Evolutionary conservation across 2,329 filamentous ascomycete genomes (phyloP), one percentile per base, ranked within the genome.

Genomic region (Didymella segeticola): DNA sequence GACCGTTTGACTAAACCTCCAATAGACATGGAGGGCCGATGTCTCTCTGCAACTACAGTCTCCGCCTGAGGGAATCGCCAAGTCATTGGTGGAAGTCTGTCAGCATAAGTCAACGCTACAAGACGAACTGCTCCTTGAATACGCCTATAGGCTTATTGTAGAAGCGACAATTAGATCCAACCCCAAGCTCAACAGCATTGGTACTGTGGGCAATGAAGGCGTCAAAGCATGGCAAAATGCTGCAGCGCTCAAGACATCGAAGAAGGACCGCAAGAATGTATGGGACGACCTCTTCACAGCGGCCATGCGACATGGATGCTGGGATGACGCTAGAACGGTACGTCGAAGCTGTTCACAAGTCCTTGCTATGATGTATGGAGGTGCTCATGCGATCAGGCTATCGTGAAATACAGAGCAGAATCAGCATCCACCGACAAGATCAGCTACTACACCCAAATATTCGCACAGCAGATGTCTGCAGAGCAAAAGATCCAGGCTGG

Each of bases 261-360:
- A 60, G 27, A 62, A 60, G 43, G 66, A 61, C 22, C 65, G 66
- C 30, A 52, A 64, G 33, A 58, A 66, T 3, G 25, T 71, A 5
- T 73, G 68, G 69, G 65, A 68, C 30, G 42, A 47, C 6, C 51
- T 73, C 11, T 72, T 69, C 20, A 54, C 56, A 14, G 56, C 43
- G 36, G 67, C 72, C n/a, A 63, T 70, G 58, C 56, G 57, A 15
- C 63, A 67, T 36, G 64, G 66, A 33, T 72, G 66, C 45, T 74
- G 71, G 71, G 70, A 73, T 30, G 70, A 74, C 59, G 71, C 66
- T 26, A 66, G 67, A 31, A 59, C 56, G 30, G 72, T 74, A 66
- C 12, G 68, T 62, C 22, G 12, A 23, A 9, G 5, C 37, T 34
- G n/a, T 22, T 3, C n/a, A 17, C n/a, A 11, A 2, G 14, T 7